These are phyloP conservation scores for Elongisporangium anandrum DNA, from an alignment of 352 stramenopile genomes.

Conservation along the genomic window DNA sequence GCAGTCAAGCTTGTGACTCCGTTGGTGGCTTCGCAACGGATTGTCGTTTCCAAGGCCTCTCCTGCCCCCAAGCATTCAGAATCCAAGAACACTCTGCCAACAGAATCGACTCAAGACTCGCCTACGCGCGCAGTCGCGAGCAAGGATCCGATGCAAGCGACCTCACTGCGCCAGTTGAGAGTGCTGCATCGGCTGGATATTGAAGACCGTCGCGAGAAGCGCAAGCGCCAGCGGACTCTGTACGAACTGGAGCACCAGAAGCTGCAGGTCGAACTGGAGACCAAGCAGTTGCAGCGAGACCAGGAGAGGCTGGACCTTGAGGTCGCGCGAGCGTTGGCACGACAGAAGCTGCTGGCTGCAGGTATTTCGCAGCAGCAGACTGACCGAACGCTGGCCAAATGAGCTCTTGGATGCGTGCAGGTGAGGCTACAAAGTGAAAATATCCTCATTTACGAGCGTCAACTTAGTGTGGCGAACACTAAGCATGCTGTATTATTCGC, in stretches of 20 bases:
- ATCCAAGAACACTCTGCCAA: neutral
- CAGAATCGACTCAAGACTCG: slow-evolving; percentile 11
- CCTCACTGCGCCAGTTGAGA: slow-evolving; percentile 11
- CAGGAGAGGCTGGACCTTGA: neutral
- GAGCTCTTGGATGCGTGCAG: neutral
- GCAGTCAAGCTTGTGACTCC: neutral
- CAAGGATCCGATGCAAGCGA: slow-evolving; percentile 8
- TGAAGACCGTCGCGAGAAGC: slow-evolving; percentile 11
- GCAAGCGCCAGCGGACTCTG: slow-evolving; percentile 20
- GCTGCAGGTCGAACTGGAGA: slow-evolving; percentile 20
- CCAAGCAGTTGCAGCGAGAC: slow-evolving; percentile 7
- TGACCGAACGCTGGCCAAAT: neutral
- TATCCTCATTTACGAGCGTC: neutral
- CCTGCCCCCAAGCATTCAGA: neutral
- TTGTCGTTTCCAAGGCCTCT: neutral
- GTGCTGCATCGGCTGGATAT: slow-evolving; percentile 2
- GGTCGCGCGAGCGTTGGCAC: neutral
- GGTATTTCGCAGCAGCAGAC: neutral
- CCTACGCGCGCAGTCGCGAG: neutral
- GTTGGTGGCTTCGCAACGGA: neutral
- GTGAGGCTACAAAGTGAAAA: neutral
- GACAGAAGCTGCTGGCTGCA: neutral
- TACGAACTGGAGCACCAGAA: slow-evolving; percentile 21
- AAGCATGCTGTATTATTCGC: neutral
- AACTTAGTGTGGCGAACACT: no score